phyloP scores from a whole-genome alignment of 306 rosid species.

The cucumber (Cucumis sativus) region Cucumber_9930_V3 NC_026655.2:2510001-2510500 shows the following conservation, averaged over 20 bases:
- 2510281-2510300: background rate
- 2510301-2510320: background rate
- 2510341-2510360: background rate
- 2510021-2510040: slow-evolving; percentile 61
- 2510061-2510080: background rate
- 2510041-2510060: background rate
- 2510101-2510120: background rate
- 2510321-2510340: background rate
- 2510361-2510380: background rate
- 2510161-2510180: background rate
- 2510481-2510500: slow-evolving; percentile 73
- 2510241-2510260: background rate
- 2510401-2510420: background rate
- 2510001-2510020: slow-evolving; percentile 78
- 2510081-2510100: background rate
- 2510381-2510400: background rate
- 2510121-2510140: background rate
- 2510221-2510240: background rate
- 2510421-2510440: background rate
- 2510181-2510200: background rate
- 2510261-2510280: background rate
- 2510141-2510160: background rate
- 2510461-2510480: slow-evolving; percentile 95
- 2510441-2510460: slow-evolving; percentile 85
- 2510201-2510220: background rate